phyloP scores from a whole-genome alignment of 768 basidiomycete genomes.

The Austroboletus eburneus region DNA sequence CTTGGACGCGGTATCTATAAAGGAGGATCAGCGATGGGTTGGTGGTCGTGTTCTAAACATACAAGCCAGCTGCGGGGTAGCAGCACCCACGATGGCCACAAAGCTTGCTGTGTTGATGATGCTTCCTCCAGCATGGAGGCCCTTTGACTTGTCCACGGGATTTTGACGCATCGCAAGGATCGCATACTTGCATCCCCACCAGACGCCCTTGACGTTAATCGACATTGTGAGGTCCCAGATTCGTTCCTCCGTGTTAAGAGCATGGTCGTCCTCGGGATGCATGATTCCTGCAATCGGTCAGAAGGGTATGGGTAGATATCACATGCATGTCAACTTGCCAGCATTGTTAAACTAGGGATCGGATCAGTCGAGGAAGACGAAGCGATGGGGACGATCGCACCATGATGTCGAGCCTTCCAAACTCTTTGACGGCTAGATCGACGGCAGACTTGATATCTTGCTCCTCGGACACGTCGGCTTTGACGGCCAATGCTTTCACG shows the following conservation, averaged over 20 bases:
- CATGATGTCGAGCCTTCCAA: slow-evolving; percentile 95
- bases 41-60: slow-evolving; percentile 1
- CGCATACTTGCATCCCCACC: slow-evolving; percentile 99
- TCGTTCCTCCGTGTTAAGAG: slow-evolving; percentile 91
- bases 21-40: slow-evolving; percentile 6
- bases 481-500: slow-evolving; percentile 63
- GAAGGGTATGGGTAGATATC: neutral
- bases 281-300: slow-evolving; percentile 71
- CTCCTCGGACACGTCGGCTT: slow-evolving; percentile 89
- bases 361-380: slow-evolving; percentile 4
- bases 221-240: slow-evolving; percentile 95
- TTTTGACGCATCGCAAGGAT: slow-evolving; percentile 96
- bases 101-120: slow-evolving; percentile 99
- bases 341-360: slow-evolving; percentile 89
- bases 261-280: slow-evolving; percentile 94
- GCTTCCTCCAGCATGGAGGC: slow-evolving; percentile 77
- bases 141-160: slow-evolving; percentile 73
- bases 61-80: slow-evolving; percentile 99
- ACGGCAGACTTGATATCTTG: slow-evolving; percentile 79
- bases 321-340: slow-evolving; percentile 37
- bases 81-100: slow-evolving; percentile 92
- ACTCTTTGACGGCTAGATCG: slow-evolving; percentile 71
- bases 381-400: slow-evolving; percentile 37
- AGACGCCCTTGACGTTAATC: slow-evolving; percentile 97
- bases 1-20: slow-evolving; percentile 89